Base-by-base conservation (phyloP, 1,284 basidiomycete genomes). In the Schizopora paradoxa region DNA sequence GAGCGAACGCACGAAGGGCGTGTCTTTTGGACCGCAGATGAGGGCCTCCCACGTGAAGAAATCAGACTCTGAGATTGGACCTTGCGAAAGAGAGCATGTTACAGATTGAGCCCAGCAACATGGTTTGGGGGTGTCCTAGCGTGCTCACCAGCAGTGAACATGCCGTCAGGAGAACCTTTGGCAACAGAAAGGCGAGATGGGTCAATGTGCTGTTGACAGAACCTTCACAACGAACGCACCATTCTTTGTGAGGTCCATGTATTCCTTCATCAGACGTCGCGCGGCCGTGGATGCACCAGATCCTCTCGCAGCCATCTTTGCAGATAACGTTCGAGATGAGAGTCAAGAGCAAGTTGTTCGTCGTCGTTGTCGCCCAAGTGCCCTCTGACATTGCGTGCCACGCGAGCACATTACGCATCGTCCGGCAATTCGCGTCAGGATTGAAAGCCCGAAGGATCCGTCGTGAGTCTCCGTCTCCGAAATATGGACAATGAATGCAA, bases 11-110 rank as follows among this genome's bases (percentile, higher is more conserved):
- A 91, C 88, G 64, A 96, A 99, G 1, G 96, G 96, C 34, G 96
- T 99, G 54, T 93, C 96, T 60, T 95, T 92, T 10, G 95, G 96
- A 1, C 96, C 96, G 57, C 83, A 86, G 50, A 99, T 94, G 55
- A 99, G 74, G 13, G 94, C 94, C 67, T 98, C 96, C 96, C 96
- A 99, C 53, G 86, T 87, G 64, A 99, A 91, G 73, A 99, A 94
- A 70, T 99, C 92, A 54, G 87, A 83, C 67, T 99, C 95, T 37
- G 86, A 85, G 58, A 97, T 77, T 35, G 92, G 92, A 0, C 91
- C 91, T 83, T 59, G 50, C 48, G 39, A 40, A 27, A 27, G 21
- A 26, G 33, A n/a, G 35, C 36, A 39, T 45, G 28, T 29, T 33
- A 14, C 36, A 41, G 14, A 44, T 50, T 26, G 10, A 7, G 35